Conservation (phyloP, 352 stramenopile species). For the Globisporangium radiosum region DNA sequence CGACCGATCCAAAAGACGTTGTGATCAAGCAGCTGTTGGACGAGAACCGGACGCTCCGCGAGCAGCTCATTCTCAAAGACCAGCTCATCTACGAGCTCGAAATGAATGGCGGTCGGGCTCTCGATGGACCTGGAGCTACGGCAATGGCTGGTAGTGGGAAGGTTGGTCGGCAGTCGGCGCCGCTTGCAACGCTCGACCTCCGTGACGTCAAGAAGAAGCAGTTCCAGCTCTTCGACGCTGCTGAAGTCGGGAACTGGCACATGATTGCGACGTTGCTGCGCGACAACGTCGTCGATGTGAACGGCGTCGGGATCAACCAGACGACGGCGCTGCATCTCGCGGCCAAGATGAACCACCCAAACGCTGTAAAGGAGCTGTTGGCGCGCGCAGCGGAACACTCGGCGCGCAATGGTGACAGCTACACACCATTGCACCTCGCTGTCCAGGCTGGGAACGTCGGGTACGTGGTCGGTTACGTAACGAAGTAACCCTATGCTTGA, state of each 20-base stretch:
- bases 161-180: constrained; percentile 34
- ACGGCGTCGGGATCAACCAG: constrained; percentile 83
- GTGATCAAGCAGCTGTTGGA: constrained; percentile 85
- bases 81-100: constrained; percentile 82
- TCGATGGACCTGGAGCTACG: constrained; percentile 17
- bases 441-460: constrained; percentile 60
- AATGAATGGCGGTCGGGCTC: constrained; percentile 44
- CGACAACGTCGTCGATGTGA: constrained; percentile 84
- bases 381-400: constrained; percentile 58
- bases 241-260: constrained; percentile 80
- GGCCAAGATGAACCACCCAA: constrained; percentile 67
- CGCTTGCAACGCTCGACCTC: constrained; percentile 79
- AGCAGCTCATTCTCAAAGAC: constrained; percentile 77
- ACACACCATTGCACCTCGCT: constrained; percentile 74
- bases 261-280: constrained; percentile 71
- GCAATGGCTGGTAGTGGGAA: constrained; percentile 15
- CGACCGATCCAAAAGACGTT: constrained; percentile 79
- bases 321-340: constrained; percentile 75
- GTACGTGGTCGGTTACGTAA: constrained; percentile 18
- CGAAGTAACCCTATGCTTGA: too few relatives aligned
- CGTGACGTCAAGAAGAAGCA: constrained; percentile 87
- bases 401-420: constrained; percentile 70
- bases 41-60: constrained; percentile 69
- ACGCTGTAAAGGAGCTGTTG: constrained; percentile 69
- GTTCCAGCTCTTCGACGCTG: constrained; percentile 82